Conservation (phyloP, 345 rosid species). For the Stellera chamaejasme region DNA sequence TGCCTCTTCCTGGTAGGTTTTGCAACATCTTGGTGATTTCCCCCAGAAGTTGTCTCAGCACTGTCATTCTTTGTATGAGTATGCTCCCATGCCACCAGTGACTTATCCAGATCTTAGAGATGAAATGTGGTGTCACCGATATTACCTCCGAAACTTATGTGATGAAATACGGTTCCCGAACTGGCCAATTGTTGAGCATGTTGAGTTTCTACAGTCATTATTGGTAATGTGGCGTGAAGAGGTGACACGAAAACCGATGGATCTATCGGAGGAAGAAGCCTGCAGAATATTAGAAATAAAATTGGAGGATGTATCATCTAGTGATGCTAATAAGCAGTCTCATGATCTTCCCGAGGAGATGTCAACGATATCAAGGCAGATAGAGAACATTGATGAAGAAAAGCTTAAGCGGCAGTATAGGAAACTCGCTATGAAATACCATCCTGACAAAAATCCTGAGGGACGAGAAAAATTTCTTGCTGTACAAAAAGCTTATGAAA, state of each 20-base stretch:
- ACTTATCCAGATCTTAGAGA: conserved; percentile 97
- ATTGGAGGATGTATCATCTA: conserved; percentile 61
- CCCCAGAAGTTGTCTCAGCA: conserved; percentile 97
- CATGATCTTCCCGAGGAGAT: conserved; percentile 42
- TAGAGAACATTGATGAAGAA: conserved; percentile 98
- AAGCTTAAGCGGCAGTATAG: conserved; percentile 98
- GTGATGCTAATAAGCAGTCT: conserved; percentile 32
- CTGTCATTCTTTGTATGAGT: conserved; percentile 87
- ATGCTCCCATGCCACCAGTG: conserved; percentile 99
- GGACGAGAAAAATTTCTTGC: conserved; percentile 98
- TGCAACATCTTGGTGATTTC: conserved; percentile 99
- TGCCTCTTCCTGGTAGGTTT: conserved; percentile 47
- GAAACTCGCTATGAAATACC: conserved; percentile 98
- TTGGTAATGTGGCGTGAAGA: conserved; percentile 99
- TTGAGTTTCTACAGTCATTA: conserved; percentile 89
- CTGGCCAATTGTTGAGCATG: conserved; percentile 98
- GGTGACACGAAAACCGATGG: conserved; percentile 94
- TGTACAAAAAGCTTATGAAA: conserved; percentile 97
- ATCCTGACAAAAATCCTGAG: conserved; percentile 99
- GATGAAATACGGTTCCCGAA: conserved; percentile 93
- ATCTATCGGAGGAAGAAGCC: conserved; percentile 98
- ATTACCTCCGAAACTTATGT: conserved; percentile 89
- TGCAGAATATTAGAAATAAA: conserved; percentile 91
- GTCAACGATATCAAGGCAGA: conserved; percentile 65
- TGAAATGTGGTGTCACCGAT: conserved; percentile 99